Evolutionary conservation across 768 basidiomycete genomes (phyloP), one percentile per base, ranked within the genome.

Genomic region (Boletus rubropictus): DNA sequence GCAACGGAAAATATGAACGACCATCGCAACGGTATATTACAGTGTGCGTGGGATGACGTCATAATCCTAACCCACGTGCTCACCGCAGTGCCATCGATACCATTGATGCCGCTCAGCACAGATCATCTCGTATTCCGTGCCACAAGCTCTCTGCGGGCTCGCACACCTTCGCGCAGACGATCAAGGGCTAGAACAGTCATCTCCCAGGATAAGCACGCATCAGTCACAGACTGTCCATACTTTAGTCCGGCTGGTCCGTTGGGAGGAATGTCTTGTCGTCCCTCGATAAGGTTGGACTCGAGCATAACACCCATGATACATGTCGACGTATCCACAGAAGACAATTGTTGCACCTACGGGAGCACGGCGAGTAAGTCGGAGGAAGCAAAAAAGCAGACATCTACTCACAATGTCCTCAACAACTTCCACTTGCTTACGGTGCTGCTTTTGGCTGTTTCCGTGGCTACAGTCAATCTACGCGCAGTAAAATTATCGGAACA

Each of bases 271-370:
- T 90, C 82, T 67, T 94, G 90, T 42, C 89, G 81, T 22, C 92
- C 90, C 63, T 88, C 90, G 7, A 82, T 74, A 41, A 97, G 75
- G 63, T 95, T 94, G 36, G 87, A 90, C 69, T 97, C 95, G 46
- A 98, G 75, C 94, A 97, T 98, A 45, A 93, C 89, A 38, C 91
- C 92, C 79, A 90, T 84, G 57, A 95, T 92, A 51, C 77, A 71
- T 5, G 71, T 58, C 1, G 82, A 76, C 1, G 89, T 93, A 48
- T 89, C 84, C 27, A 75, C 76, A 1, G 75, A 77, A 56, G 84
- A 80, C 11, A 91, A 68, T 69, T 91, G 90, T 38, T 70, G 73
- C 15, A 82, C 85, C 88, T 91, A 49, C 39, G 24, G 42, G 44
- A 50, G 24, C 12, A 37, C 43, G 42, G 18, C 34, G 51, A 46